Percentiles rank a stretch among this genome's conserved stretches.
Evolutionary conservation across 2,329 filamentous ascomycete genomes (phyloP).

Genomic region (Pseudogymnoascus sp.): DNA sequence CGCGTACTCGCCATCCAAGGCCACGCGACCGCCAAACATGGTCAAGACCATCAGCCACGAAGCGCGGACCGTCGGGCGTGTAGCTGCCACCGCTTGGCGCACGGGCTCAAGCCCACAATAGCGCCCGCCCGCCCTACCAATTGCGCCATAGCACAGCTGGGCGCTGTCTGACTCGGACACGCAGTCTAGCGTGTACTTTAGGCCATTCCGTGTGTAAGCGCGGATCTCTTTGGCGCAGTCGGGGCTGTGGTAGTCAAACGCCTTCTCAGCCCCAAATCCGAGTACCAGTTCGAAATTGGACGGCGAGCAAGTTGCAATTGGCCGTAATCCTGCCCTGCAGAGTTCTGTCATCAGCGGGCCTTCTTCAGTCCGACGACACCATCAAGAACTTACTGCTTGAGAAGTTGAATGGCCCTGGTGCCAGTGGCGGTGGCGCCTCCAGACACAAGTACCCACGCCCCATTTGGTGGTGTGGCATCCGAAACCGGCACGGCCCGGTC

Average conservation of each 20-base stretch:
- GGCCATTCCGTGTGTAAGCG: constrained; percentile 31
- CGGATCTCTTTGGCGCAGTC: constrained; percentile 22
- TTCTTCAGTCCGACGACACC: background rate
- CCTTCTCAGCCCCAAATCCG: constrained; percentile 34
- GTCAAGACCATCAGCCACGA: constrained; percentile 27
- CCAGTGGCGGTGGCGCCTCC: constrained; percentile 39
- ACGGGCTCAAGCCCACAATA: constrained; percentile 34
- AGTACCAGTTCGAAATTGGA: constrained; percentile 34
- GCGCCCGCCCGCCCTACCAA: constrained; percentile 33
- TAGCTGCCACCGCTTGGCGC: constrained; percentile 6
- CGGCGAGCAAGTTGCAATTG: constrained; percentile 38
- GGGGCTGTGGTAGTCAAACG: constrained; percentile 37
- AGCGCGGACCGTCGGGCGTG: constrained; percentile 18
- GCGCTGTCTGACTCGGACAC: constrained; percentile 31
- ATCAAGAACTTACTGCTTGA: constrained; percentile 26
- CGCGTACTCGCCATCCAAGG: constrained; percentile 20
- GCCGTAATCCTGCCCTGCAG: constrained; percentile 2
- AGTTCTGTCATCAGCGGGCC: background rate
- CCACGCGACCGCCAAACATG: constrained; percentile 23
- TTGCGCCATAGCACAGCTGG: constrained; percentile 31
- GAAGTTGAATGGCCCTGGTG: constrained; percentile 37
- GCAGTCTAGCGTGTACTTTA: constrained; percentile 38
- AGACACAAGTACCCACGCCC: constrained; percentile 34
- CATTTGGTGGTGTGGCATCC: background rate
- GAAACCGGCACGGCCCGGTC: background rate